phyloP scores from a whole-genome alignment of 108 stramenopile genomes.

The Nitzschia inconspicua region DNA sequence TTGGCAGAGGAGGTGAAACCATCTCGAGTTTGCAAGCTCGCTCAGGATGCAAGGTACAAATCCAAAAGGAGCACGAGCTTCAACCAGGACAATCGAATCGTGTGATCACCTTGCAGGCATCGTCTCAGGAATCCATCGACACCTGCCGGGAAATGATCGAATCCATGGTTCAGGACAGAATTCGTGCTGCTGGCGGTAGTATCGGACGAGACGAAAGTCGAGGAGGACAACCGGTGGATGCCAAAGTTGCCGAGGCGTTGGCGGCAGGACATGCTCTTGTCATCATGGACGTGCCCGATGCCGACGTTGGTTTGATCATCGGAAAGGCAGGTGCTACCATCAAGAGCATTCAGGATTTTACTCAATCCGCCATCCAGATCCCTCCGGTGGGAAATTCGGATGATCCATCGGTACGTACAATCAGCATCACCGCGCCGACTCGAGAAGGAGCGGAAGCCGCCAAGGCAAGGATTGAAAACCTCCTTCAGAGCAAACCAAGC shows the following conservation, averaged over 20 bases:
- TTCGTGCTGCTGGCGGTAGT: conserved; percentile 35
- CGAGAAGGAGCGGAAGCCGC: conserved; percentile 73
- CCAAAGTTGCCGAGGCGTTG: conserved; percentile 67
- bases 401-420: conserved; percentile 58
- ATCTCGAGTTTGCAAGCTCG: conserved; percentile 82
- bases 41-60: conserved; percentile 78
- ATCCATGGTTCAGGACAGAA: conserved; percentile 72
- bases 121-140: conserved; percentile 65
- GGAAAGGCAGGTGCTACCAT: conserved; percentile 95
- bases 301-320: conserved; percentile 95
- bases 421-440: conserved; percentile 82
- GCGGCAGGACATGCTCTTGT: conserved; percentile 70
- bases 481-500: conserved; percentile 31
- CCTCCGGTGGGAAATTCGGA: conserved; percentile 74
- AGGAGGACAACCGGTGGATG: conserved; percentile 37
- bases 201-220: conserved; percentile 3
- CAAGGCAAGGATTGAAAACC: conserved; percentile 41
- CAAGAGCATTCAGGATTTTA: conserved; percentile 86
- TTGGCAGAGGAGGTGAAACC: conserved; percentile 69
- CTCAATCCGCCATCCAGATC: conserved; percentile 91
- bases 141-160: conserved; percentile 77
- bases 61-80: conserved; percentile 89
- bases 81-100: conserved; percentile 73
- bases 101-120: conserved; percentile 75
- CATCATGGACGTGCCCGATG: conserved; percentile 80